Evolutionary conservation across 2,329 filamentous ascomycete species (phyloP).

Genomic region (Epichloe uncinata): DNA sequence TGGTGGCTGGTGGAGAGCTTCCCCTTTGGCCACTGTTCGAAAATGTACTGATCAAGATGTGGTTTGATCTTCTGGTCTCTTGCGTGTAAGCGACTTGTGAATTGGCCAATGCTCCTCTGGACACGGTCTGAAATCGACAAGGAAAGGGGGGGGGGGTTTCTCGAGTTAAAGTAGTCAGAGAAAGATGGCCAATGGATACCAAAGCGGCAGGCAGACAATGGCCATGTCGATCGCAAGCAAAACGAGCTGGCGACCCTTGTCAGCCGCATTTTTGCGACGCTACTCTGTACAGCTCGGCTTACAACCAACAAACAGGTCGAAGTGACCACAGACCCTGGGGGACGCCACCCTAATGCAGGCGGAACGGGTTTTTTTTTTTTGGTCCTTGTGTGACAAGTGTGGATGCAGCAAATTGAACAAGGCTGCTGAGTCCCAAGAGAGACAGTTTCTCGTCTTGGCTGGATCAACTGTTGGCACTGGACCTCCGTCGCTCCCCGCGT

Average conservation of each 20-base stretch:
- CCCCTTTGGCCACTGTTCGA: background rate
- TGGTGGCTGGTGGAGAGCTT: constrained; percentile 5
- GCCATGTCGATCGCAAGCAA: constrained; percentile 6
- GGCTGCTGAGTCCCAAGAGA: background rate
- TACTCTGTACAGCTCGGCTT: background rate
- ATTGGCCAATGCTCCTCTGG: background rate
- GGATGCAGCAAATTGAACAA: background rate
- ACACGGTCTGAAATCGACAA: background rate
- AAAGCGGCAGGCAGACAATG: constrained; percentile 8
- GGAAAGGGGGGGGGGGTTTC: constrained; percentile 6
- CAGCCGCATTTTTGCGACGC: background rate
- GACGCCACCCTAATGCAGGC: background rate
- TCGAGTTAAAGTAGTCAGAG: constrained; percentile 5
- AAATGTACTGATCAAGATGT: background rate
- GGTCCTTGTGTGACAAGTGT: background rate
- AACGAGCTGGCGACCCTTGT: background rate
- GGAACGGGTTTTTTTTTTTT: background rate
- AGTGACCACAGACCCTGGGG: no score
- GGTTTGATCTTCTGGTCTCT: background rate
- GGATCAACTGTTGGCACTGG: no score
- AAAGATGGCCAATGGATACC: constrained; percentile 3
- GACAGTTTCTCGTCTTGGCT: background rate
- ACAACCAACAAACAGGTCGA: background rate
- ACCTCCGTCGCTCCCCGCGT: no score
- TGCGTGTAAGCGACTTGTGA: background rate